Evolutionary conservation across 2,329 filamentous ascomycete genomes (phyloP).

Genomic region (Exophiala bonariae): DNA sequence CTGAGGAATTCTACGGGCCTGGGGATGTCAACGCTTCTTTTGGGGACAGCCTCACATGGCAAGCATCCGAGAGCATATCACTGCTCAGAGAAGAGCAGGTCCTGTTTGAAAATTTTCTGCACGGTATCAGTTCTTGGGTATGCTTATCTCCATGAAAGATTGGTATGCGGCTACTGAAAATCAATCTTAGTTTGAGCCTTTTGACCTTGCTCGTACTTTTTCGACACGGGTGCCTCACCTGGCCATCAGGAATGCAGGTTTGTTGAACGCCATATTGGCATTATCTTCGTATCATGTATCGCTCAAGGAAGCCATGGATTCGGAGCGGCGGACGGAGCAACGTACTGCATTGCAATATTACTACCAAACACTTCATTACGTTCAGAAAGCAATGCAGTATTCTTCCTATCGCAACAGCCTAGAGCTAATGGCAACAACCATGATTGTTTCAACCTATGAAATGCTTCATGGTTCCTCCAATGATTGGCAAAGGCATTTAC

Average conservation of each 20-base stretch:
- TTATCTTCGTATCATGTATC: conserved; percentile 55
- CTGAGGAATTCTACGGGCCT: neutral
- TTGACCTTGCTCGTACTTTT: conserved; percentile 43
- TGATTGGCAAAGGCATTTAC: conserved; percentile 63
- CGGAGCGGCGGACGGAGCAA: neutral
- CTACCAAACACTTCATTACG: conserved; percentile 62
- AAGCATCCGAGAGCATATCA: conserved; percentile 1
- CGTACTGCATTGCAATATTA: conserved; percentile 38
- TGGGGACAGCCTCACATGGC: too few species aligned
- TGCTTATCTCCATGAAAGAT: neutral
- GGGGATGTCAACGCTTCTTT: too few species aligned
- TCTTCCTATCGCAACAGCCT: conserved; percentile 57
- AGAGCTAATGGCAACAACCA: conserved; percentile 59
- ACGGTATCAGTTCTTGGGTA: conserved; percentile 3
- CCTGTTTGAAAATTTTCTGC: conserved; percentile 1
- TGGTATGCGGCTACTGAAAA: neutral
- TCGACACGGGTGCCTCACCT: conserved; percentile 38
- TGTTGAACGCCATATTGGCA: conserved; percentile 60
- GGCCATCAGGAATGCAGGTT: conserved; percentile 54
- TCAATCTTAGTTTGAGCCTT: conserved; percentile 42
- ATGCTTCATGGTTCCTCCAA: conserved; percentile 52
- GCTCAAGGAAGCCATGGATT: conserved; percentile 26
- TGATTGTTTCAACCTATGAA: conserved; percentile 61
- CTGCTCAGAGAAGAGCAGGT: neutral
- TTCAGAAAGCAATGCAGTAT: conserved; percentile 60